Evolutionary conservation across 305 asterid genomes (phyloP), one percentile per base, ranked within the genome.

Genomic region (Galium porrigens): DNA sequence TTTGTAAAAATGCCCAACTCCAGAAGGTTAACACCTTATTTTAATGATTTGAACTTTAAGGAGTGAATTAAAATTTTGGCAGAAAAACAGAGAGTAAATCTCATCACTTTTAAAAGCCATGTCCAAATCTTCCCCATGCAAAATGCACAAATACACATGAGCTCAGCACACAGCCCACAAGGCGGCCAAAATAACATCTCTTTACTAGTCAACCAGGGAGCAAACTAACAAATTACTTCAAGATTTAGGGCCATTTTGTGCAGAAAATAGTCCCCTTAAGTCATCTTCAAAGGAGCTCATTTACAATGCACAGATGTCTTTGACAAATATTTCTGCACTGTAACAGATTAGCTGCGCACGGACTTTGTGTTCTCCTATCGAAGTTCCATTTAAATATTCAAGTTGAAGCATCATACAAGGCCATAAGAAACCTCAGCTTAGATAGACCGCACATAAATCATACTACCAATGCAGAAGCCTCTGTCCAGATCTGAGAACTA

Each of bases 201-300:
- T 34, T 58, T 30, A 59, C 6, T 59, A 33, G 30, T n/a, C 20
- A 59, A 17, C 64, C 64, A 36, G 46, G 48, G 20, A n/a, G 36
- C n/a, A 34, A 59, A 58, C 46, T 2, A 58, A 34, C 29, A n/a
- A 15, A 59, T 59, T 34, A 34, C 30, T 59, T 6, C 1, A 22
- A 18, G 49, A 59, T 3, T 36, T 30, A 36, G n/a, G 17, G 17
- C 30, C 49, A 59, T 6, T 59, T 59, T 44, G 10, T n/a, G 14
- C 46, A 58, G 63, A 58, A 32, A 58, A 22, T 29, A 58, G 44
- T 29, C 25, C 63, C 6, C 22, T 10, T 58, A 32, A 58, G 37
- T 58, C 44, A 58, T 57, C 63, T 15, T 57, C 62, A 5, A 20
- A 29, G 63, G 46, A n/a, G 27, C 14, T 59, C 20, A 58, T 15